Evolutionary conservation across 768 basidiomycete genomes (phyloP).

Genomic region (Suillus discolor): DNA sequence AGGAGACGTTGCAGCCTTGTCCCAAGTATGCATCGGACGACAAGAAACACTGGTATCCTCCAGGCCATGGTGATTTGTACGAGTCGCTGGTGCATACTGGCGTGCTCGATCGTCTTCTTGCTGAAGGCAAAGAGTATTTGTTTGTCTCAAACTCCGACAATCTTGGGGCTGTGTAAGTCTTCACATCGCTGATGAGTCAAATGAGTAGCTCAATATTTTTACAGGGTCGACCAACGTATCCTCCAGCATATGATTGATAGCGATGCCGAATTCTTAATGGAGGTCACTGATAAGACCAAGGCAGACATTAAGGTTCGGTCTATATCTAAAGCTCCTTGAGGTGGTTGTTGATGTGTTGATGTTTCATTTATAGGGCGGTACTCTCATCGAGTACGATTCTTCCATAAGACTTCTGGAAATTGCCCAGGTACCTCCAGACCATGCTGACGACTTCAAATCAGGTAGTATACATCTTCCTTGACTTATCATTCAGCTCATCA

Average conservation of each 20-base stretch:
- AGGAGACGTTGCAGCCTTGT: constrained; percentile 85
- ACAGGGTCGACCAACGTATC: constrained; percentile 80
- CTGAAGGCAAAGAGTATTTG: constrained; percentile 94
- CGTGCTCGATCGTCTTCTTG: constrained; percentile 84
- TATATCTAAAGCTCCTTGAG: background rate
- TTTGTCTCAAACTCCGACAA: constrained; percentile 99
- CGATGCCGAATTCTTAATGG: constrained; percentile 88
- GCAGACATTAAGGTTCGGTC: constrained; percentile 60
- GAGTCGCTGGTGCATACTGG: constrained; percentile 91
- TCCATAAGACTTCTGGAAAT: constrained; percentile 89
- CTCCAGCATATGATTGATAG: constrained; percentile 84
- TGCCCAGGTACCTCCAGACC: constrained; percentile 91
- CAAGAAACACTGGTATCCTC: constrained; percentile 95
- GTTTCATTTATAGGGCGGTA: constrained; percentile 60
- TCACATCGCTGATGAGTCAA: constrained; percentile 2
- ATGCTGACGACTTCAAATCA: constrained; percentile 93
- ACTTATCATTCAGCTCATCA: constrained; percentile 7
- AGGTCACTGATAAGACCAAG: constrained; percentile 97
- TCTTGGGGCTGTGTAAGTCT: constrained; percentile 83
- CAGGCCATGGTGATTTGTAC: constrained; percentile 96
- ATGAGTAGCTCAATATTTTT: constrained; percentile 12
- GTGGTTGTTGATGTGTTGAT: background rate
- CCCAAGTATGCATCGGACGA: constrained; percentile 78
- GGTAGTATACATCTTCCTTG: constrained; percentile 36
- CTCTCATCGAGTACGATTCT: constrained; percentile 90